Evolutionary conservation across 2,329 filamentous ascomycete species (phyloP).

Genomic region (Microsporum canis): DNA sequence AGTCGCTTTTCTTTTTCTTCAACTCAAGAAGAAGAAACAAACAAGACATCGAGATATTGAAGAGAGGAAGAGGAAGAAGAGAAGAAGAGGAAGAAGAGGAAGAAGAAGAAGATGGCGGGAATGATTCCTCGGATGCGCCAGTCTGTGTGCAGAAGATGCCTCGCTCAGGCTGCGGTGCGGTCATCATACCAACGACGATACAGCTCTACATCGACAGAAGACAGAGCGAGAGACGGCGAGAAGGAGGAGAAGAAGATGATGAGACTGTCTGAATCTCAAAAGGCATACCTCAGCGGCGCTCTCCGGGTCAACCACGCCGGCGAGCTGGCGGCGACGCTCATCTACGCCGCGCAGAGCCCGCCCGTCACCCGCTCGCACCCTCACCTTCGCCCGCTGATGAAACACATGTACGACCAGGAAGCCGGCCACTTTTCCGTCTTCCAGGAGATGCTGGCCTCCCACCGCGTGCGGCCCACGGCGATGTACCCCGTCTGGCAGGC

Average conservation of each 20-base stretch:
- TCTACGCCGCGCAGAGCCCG: conserved; percentile 82
- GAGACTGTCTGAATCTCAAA: conserved; percentile 57
- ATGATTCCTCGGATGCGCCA: background rate
- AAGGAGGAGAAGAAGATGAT: conserved; percentile 27
- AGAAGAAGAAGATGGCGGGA: background rate
- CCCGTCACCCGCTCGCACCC: conserved; percentile 69
- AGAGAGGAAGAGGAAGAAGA: background rate
- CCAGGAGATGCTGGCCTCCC: conserved; percentile 68
- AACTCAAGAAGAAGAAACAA: background rate
- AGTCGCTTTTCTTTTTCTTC: background rate
- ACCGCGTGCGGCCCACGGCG: conserved; percentile 82
- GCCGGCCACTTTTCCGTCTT: conserved; percentile 76
- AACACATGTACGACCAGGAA: conserved; percentile 98
- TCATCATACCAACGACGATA: conserved; percentile 4
- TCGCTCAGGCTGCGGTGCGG: background rate
- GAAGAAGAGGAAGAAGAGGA: background rate
- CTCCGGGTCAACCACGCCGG: conserved; percentile 95
- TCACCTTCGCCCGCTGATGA: conserved; percentile 80
- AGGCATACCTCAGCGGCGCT: conserved; percentile 63
- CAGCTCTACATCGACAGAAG: conserved; percentile 15
- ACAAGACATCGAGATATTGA: background rate
- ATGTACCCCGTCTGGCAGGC: conserved; percentile 85
- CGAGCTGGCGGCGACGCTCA: conserved; percentile 89
- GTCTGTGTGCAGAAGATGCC: conserved; percentile 8
- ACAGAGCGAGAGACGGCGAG: background rate